phyloP scores from a whole-genome alignment of 2,329 filamentous ascomycete species.

The Paraconiothyrium brasiliense region DNA sequence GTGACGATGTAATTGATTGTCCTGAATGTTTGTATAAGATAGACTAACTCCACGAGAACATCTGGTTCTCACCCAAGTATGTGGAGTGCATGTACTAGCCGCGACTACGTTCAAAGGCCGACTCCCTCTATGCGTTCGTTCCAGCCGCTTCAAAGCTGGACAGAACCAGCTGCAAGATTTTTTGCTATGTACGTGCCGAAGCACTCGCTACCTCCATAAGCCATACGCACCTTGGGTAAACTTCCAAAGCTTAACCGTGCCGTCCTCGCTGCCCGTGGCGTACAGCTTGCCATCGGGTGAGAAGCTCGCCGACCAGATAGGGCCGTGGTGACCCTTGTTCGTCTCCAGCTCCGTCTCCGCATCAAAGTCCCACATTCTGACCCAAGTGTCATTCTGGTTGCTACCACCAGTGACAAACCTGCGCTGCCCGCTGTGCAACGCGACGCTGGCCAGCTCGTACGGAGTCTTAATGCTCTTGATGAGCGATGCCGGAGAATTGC shows the following conservation, averaged over 20 bases:
- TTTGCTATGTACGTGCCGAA: neutral
- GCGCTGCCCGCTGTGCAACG: constrained; percentile 80
- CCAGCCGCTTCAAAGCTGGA: neutral
- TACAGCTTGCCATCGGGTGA: constrained; percentile 96
- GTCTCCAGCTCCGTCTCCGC: constrained; percentile 85
- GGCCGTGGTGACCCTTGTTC: constrained; percentile 96
- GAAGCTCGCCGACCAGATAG: constrained; percentile 95
- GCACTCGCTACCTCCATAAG: constrained; percentile 64
- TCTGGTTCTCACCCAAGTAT: neutral
- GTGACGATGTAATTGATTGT: neutral
- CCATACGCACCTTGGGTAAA: constrained; percentile 72
- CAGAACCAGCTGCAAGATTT: neutral
- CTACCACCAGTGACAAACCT: constrained; percentile 91
- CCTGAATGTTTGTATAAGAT: neutral
- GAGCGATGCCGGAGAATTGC: constrained; percentile 70
- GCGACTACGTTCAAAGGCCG: neutral
- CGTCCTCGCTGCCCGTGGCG: constrained; percentile 95
- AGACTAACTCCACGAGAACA: neutral
- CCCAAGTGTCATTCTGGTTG: constrained; percentile 83
- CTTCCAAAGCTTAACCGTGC: constrained; percentile 93
- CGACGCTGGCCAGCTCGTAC: constrained; percentile 90
- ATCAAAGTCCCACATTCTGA: constrained; percentile 91
- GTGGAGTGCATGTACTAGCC: neutral
- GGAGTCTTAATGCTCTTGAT: constrained; percentile 83
- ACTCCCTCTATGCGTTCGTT: constrained; percentile 4